Conservation (phyloP, 208 protist species). For the Trypanosoma theileri region DNA sequence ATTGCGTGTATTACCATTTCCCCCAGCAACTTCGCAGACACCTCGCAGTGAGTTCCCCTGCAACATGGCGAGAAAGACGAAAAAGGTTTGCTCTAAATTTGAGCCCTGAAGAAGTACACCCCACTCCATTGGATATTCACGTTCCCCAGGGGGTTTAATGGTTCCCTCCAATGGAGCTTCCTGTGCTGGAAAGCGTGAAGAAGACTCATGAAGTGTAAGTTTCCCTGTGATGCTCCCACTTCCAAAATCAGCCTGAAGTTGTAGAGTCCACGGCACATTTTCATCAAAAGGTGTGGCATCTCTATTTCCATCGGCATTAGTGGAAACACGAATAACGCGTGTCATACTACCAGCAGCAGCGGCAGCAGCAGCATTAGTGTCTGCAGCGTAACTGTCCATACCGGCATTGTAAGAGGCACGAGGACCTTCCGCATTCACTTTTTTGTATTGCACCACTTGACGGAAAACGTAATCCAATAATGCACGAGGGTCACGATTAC, state of each 20-base stretch:
- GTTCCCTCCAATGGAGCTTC: conserved; percentile 78
- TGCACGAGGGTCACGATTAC: conserved; percentile 84
- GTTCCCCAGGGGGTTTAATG: conserved; percentile 75
- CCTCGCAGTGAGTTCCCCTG: conserved; percentile 87
- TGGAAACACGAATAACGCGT: conserved; percentile 78
- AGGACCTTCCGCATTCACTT: conserved; percentile 46
- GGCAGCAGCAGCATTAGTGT: conserved; percentile 51
- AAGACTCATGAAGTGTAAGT: conserved; percentile 66
- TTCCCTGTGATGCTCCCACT: conserved; percentile 69
- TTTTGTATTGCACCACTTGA: conserved; percentile 93
- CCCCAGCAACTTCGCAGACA: conserved; percentile 61
- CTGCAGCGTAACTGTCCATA: conserved; percentile 7
- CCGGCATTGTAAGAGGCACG: conserved; percentile 1
- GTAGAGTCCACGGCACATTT: conserved; percentile 73
- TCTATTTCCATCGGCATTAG: conserved; percentile 34
- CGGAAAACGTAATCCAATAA: conserved; percentile 93
- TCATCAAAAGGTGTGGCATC: conserved; percentile 84
- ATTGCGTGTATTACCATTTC: conserved; percentile 57
- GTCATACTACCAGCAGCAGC: conserved; percentile 57
- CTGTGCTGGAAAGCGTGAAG: conserved; percentile 57
- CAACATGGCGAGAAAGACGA: conserved; percentile 78
- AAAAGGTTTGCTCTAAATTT: conserved; percentile 67
- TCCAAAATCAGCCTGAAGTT: conserved; percentile 73
- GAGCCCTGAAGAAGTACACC: conserved; percentile 56
- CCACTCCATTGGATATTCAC: conserved; percentile 89